Evolutionary conservation across 208 protist genomes (phyloP), one percentile per base, ranked within the genome.

Genomic region (Leishmania lainsoni): DNA sequence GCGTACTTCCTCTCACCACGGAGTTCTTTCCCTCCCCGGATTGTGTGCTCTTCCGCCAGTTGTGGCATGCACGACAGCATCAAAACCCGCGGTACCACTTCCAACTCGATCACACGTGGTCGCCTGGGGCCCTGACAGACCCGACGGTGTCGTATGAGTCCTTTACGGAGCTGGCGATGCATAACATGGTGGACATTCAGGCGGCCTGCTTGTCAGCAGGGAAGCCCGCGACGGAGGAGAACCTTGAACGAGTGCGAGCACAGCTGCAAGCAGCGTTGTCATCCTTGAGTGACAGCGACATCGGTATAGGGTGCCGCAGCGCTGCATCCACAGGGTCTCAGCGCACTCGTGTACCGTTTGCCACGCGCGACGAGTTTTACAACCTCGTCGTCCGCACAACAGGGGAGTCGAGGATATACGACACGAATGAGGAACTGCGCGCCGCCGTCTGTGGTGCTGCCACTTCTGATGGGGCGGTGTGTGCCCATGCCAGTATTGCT

Each of bases 81-180:
- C 87, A 93, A 76, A 88, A 93, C 76, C 83, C 83, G 2, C 87
- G 89, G 48, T 93, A 93, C 49, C 89, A 93, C 79, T 93, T 93
- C 80, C 78, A 90, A 35, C 74, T 83, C 14, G 82, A 65, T 26
- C 78, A 91, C 70, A 84, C 76, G 71, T 87, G 83, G 78, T 89
- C 89, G 69, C 87, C 89, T 17, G 88, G 86, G 3, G 81, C 78
- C 3, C 70, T 86, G 74, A 80, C 89, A 22, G 89, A 93, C 68
- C 89, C 89, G 22, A 88, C 89, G 68, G 79, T 76, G 22, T 70
- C 79, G 68, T 93, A 88, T 75, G 79, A 83, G 68, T 71, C 79
- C 2, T 77, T 81, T 20, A 9, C 66, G 9, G 29, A 71, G 69
- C 65, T 89, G 39, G 78, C 83, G 0, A 54, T 10, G 42, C 22